Percentiles rank a stretch among this genome's conserved stretches.
Conservation (phyloP, 2,329 filamentous ascomycete genomes). For the Aspergillus phoenicis region DNA sequence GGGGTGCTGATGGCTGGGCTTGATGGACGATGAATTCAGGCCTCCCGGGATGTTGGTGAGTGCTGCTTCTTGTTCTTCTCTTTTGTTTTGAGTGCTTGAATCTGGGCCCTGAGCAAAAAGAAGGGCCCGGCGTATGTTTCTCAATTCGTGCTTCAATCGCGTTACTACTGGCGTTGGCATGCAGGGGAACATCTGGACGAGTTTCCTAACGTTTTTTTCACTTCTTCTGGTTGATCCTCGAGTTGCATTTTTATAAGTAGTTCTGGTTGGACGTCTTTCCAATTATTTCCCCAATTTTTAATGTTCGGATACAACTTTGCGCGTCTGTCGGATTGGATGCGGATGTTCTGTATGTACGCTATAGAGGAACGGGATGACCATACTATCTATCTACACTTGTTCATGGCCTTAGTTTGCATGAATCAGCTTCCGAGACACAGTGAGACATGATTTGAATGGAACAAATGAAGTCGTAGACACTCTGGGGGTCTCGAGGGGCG, state of each 20-base stretch:
- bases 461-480: too few species aligned
- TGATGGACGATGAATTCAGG: conserved; percentile 7
- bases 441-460: too few species aligned
- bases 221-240: neutral
- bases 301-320: conserved; percentile 10
- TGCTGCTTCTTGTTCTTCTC: neutral
- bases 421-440: neutral
- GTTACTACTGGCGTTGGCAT: conserved; percentile 8
- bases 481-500: neutral
- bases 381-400: neutral
- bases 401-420: neutral
- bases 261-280: neutral
- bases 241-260: neutral
- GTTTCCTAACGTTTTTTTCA: conserved; percentile 10
- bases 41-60: neutral
- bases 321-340: conserved; percentile 3
- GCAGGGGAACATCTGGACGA: conserved; percentile 9
- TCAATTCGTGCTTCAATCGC: conserved; percentile 7
- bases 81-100: neutral
- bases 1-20: neutral
- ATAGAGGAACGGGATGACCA: conserved; percentile 3
- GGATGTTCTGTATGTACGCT: conserved; percentile 5
- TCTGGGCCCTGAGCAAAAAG: neutral
- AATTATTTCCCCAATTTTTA: neutral
- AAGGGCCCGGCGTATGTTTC: conserved; percentile 9